Percentiles rank a stretch among this genome's conserved stretches.
Evolutionary conservation across 306 rosid species (phyloP).

Genomic region (Malus asiatica): DNA sequence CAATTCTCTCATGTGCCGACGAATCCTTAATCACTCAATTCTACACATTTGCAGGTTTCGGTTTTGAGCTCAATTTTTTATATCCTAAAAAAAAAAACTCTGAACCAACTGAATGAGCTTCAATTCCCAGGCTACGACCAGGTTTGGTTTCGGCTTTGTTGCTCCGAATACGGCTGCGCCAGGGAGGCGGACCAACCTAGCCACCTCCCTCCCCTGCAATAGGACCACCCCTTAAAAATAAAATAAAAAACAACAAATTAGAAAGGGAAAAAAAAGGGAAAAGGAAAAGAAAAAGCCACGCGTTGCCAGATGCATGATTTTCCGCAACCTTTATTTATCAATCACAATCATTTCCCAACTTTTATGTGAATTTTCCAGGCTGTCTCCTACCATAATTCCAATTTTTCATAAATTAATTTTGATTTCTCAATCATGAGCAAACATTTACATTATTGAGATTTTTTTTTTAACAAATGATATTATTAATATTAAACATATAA

Average conservation of each 20-base stretch:
- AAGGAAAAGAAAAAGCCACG: too few species aligned
- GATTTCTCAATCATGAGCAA: not conserved
- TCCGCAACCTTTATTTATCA: not conserved
- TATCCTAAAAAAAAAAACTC: not conserved
- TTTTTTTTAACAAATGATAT: too few species aligned
- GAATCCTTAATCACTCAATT: too few species aligned
- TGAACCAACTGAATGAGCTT: not conserved
- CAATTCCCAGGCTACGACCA: not conserved
- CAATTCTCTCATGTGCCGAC: too few species aligned
- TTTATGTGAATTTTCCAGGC: conserved; percentile 5
- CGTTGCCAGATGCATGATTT: not conserved
- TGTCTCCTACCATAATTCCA: conserved; percentile 10
- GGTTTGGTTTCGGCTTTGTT: not conserved
- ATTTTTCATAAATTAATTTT: not conserved
- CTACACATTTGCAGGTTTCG: too few species aligned
- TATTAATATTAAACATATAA: rapidly evolving
- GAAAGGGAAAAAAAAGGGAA: too few species aligned
- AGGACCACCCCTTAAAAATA: too few species aligned
- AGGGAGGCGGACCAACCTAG: not conserved
- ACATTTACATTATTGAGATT: too few species aligned
- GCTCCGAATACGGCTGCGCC: not conserved
- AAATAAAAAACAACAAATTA: too few species aligned
- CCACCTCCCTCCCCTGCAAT: not conserved
- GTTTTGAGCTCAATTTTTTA: not conserved
- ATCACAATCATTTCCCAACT: not conserved